Evolutionary conservation across 1,139 yeast genomes (phyloP).

Genomic region (Suhomyces kunorum): DNA sequence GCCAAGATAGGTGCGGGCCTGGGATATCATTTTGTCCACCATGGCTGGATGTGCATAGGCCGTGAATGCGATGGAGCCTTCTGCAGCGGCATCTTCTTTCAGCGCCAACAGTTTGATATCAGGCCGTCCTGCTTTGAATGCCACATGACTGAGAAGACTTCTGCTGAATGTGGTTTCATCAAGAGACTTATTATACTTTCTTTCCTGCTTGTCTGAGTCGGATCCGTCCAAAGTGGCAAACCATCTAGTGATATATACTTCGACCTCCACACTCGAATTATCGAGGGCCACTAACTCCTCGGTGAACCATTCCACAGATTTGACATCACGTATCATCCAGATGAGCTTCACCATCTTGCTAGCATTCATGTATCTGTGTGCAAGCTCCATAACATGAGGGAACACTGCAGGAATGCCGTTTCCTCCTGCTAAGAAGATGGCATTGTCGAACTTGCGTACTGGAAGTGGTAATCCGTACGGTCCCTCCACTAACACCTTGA

Average conservation of each 20-base stretch:
- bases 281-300: constrained; percentile 40
- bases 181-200: neutral
- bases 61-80: constrained; percentile 37
- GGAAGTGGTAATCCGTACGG: constrained; percentile 44
- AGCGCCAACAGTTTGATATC: constrained; percentile 36
- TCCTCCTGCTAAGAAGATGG: constrained; percentile 54
- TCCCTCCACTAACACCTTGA: constrained; percentile 55
- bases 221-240: neutral
- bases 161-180: neutral
- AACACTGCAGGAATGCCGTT: constrained; percentile 64
- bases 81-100: constrained; percentile 31
- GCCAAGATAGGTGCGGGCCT: constrained; percentile 2
- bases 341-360: constrained; percentile 25
- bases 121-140: constrained; percentile 45
- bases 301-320: constrained; percentile 53
- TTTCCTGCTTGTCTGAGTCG: neutral
- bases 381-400: constrained; percentile 30
- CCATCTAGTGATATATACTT: constrained; percentile 40
- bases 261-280: constrained; percentile 25
- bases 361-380: constrained; percentile 13
- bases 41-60: constrained; percentile 52
- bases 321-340: constrained; percentile 43
- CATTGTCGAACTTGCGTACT: constrained; percentile 18
- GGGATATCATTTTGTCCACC: constrained; percentile 41
- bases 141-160: constrained; percentile 21